Conservation (phyloP, 495 filamentous ascomycete species). For the Penicillium crystallinum region DNA sequence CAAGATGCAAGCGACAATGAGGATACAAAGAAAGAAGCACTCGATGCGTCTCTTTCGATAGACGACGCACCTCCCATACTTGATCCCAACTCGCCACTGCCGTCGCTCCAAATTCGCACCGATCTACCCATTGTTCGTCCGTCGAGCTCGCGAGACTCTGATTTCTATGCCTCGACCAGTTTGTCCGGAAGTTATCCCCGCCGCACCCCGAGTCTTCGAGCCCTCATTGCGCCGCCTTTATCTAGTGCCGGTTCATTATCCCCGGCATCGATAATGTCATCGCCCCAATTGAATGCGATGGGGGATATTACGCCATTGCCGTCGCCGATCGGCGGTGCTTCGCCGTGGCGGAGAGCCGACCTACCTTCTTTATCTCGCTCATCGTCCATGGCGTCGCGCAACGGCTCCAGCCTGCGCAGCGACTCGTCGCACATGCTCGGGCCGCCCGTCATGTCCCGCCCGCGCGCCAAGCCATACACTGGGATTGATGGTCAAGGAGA, state of each 20-base stretch:
- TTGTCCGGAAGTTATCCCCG: conserved; percentile 43
- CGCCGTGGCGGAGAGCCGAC: conserved; percentile 57
- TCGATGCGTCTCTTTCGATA: conserved; percentile 2
- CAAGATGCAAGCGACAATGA: conserved; percentile 4
- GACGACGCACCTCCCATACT: conserved; percentile 13
- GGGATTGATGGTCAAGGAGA: conserved; percentile 36
- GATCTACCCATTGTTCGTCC: conserved; percentile 28
- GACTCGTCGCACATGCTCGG: conserved; percentile 38
- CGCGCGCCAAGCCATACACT: conserved; percentile 31
- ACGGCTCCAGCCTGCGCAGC: conserved; percentile 37
- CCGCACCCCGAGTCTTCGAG: conserved; percentile 48
- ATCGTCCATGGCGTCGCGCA: conserved; percentile 34
- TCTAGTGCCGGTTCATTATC: conserved; percentile 53
- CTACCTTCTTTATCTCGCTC: conserved; percentile 41
- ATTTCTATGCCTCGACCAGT: conserved; percentile 33
- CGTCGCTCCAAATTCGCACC: conserved; percentile 41
- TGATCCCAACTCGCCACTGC: conserved; percentile 20
- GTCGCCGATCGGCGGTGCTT: conserved; percentile 74
- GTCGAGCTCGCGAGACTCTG: conserved; percentile 28
- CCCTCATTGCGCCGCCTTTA: conserved; percentile 34
- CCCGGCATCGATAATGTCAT: conserved; percentile 55
- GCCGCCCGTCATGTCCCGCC: conserved; percentile 22
- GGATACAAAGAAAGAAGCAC: background rate
- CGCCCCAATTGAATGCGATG: conserved; percentile 75
- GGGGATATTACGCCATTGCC: conserved; percentile 88